These are phyloP conservation scores for Lachancea kluyveri DNA, from an alignment of 805 yeast species.

Conservation along the genomic window DNA sequence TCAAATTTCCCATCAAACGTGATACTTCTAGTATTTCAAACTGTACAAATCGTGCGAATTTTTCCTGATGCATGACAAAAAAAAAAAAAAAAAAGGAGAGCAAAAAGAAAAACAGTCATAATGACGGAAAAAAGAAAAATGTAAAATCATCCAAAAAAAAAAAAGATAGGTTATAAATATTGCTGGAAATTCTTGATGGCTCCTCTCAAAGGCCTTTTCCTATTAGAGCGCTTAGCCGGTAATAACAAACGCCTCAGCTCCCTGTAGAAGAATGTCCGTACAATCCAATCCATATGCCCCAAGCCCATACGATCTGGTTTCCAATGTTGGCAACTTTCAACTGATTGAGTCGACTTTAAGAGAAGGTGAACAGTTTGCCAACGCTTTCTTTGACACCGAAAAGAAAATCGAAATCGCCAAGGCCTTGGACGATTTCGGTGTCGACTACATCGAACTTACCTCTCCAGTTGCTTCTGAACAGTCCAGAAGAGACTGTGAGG, in stretches of 20 bases:
- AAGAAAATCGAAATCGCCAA: slow-evolving; percentile 95
- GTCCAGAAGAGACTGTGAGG: slow-evolving; percentile 89
- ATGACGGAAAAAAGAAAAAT: too few species aligned
- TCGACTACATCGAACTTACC: slow-evolving; percentile 96
- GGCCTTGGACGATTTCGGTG: slow-evolving; percentile 97
- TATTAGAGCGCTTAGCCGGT: too few species aligned
- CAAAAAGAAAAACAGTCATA: too few species aligned
- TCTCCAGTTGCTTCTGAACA: slow-evolving; percentile 98
- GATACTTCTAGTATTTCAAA: too few species aligned
- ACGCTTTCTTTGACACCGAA: slow-evolving; percentile 90
- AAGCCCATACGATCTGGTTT: slow-evolving; percentile 84
- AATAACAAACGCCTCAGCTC: background rate
- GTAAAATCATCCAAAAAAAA: too few species aligned
- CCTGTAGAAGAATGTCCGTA: slow-evolving; percentile 7
- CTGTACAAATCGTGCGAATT: too few species aligned
- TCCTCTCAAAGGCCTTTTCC: too few species aligned
- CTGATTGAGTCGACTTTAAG: slow-evolving; percentile 91
- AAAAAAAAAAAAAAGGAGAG: too few species aligned
- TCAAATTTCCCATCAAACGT: too few species aligned
- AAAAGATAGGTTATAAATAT: too few species aligned
- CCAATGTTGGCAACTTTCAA: slow-evolving; percentile 85
- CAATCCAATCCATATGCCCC: slow-evolving; percentile 84
- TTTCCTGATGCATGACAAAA: too few species aligned
- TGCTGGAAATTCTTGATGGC: too few species aligned
- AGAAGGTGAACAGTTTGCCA: slow-evolving; percentile 99